These are phyloP conservation scores for Hericium coralloides DNA, from an alignment of 768 basidiomycete genomes.

Conservation along the genomic window DNA sequence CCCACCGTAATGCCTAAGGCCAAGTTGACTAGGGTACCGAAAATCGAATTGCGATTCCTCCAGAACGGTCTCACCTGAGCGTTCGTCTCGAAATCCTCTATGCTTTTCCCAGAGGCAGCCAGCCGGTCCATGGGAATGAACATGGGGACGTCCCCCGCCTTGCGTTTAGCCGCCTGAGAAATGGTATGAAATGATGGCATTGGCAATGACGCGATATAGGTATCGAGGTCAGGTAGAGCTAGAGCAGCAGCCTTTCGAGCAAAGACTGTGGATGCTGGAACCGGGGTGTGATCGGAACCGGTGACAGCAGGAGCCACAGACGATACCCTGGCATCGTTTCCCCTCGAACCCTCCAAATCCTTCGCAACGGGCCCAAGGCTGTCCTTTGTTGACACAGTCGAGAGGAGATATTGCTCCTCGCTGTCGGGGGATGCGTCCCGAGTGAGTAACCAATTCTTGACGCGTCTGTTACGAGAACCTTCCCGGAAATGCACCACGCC, in stretches of 20 bases:
- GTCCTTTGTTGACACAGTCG: too few species aligned
- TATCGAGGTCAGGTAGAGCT: conserved; percentile 9
- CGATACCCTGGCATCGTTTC: too few species aligned
- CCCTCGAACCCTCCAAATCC: too few species aligned
- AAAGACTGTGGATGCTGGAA: conserved; percentile 8
- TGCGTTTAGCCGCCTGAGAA: not conserved
- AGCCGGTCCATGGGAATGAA: conserved; percentile 59
- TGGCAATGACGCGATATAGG: conserved; percentile 9
- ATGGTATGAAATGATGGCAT: conserved; percentile 2
- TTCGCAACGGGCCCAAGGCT: too few species aligned
- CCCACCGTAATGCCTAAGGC: too few species aligned
- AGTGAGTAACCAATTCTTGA: conserved; percentile 1
- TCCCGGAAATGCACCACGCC: conserved; percentile 11
- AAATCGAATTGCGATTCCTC: conserved; percentile 45
- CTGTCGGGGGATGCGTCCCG: not conserved
- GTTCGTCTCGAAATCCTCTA: conserved; percentile 58
- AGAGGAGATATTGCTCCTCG: too few species aligned
- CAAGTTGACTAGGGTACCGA: conserved; percentile 21
- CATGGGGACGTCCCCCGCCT: conserved; percentile 23
- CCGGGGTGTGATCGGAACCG: not conserved
- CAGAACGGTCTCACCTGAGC: conserved; percentile 37
- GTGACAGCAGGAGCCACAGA: too few species aligned
- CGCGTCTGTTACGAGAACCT: conserved; percentile 12
- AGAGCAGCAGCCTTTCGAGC: conserved; percentile 9
- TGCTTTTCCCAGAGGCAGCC: conserved; percentile 33